Conservation (phyloP, 1,139 yeast species). For the Kodamaea arcana region DNA sequence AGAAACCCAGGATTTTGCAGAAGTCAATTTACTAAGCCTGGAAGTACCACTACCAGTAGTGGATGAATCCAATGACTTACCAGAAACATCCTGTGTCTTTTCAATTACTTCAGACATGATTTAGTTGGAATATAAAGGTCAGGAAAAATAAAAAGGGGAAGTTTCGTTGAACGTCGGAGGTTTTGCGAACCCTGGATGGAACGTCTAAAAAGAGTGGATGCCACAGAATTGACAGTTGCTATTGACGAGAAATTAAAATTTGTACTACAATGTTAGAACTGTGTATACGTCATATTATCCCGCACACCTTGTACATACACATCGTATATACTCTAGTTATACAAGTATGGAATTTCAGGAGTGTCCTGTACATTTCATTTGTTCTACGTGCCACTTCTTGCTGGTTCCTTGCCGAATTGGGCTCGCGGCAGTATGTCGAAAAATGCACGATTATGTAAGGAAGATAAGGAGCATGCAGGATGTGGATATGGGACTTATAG, state of each 20-base stretch:
- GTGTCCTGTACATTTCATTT: not conserved
- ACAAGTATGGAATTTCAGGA: not conserved
- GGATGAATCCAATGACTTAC: slow-evolving; percentile 6
- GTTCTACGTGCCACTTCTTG: not conserved
- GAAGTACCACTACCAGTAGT: slow-evolving; percentile 4
- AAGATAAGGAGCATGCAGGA: not conserved
- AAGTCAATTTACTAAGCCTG: slow-evolving; percentile 37
- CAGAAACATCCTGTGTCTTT: slow-evolving; percentile 9
- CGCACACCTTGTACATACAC: too few relatives aligned
- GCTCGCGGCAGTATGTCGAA: not conserved
- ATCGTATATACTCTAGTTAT: too few relatives aligned
- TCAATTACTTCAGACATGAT: slow-evolving; percentile 23
- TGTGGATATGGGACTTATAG: too few relatives aligned
- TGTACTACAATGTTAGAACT: too few relatives aligned
- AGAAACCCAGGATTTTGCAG: slow-evolving; percentile 45
- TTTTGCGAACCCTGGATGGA: not conserved
- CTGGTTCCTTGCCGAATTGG: not conserved
- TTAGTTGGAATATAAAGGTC: not conserved
- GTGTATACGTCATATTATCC: too few relatives aligned
- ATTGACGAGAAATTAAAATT: too few relatives aligned
- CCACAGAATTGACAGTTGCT: not conserved
- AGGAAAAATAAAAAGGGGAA: not conserved
- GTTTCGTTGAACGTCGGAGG: not conserved
- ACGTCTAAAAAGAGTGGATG: not conserved
- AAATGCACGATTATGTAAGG: not conserved